phyloP scores from a whole-genome alignment of 2,329 filamentous ascomycete genomes.

The Ophiostoma quercus region DNA sequence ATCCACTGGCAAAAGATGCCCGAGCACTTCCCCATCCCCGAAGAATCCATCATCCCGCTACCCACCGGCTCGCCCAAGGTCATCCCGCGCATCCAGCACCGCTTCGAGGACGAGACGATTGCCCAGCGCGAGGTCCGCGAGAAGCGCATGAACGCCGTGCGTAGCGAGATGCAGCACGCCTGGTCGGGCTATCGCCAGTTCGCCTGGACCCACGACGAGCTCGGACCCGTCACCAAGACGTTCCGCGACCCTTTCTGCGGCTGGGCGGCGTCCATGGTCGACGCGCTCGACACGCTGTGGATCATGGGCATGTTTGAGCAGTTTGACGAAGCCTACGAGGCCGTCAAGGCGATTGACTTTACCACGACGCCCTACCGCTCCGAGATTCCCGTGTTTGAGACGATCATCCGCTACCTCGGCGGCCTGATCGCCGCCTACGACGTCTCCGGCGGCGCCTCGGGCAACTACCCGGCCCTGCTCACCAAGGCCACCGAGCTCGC shows the following conservation, averaged over 20 bases:
- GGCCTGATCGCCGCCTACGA: constrained; percentile 84
- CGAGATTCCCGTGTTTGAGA: constrained; percentile 88
- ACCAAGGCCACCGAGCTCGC: constrained; percentile 75
- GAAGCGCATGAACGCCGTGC: constrained; percentile 61
- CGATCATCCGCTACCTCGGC: constrained; percentile 84
- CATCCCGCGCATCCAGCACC: constrained; percentile 72
- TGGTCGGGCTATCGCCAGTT: constrained; percentile 77
- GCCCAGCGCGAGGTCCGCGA: constrained; percentile 57
- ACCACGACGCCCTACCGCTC: constrained; percentile 57
- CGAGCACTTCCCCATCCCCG: constrained; percentile 72
- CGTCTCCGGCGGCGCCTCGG: constrained; percentile 58
- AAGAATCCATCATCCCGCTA: constrained; percentile 65
- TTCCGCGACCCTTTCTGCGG: constrained; percentile 80
- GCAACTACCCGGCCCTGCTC: constrained; percentile 60
- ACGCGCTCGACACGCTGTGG: constrained; percentile 77
- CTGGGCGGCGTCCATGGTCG: constrained; percentile 84
- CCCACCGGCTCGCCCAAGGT: constrained; percentile 64
- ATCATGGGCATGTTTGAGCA: constrained; percentile 76
- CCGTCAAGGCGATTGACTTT: constrained; percentile 73
- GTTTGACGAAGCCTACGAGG: constrained; percentile 70
- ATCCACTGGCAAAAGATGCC: constrained; percentile 68
- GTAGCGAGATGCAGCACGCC: constrained; percentile 66
- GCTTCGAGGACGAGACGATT: constrained; percentile 60
- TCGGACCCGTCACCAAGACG: constrained; percentile 64
- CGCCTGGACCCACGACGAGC: constrained; percentile 83